Base-by-base conservation (phyloP, 495 filamentous ascomycete genomes). In the Xylaria curta region DNA sequence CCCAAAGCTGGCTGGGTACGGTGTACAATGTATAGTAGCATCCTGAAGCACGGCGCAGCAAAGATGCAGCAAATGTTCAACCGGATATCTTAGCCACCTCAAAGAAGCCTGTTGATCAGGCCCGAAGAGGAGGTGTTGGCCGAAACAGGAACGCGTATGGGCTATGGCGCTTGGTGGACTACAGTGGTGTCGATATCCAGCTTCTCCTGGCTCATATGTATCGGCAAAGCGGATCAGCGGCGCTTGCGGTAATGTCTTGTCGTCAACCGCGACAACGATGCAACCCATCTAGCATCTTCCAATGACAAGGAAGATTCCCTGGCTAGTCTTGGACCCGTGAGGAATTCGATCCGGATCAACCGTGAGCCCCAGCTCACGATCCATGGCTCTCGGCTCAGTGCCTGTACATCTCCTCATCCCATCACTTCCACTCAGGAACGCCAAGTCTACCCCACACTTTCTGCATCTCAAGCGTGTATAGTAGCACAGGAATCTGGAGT, bases 361-460 rank as follows among this genome's bases (percentile, higher is more conserved):
- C 60, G 62, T 63, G 68, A 69, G 72, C 72, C 72, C 71, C 71
- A 69, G 59, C 66, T 61, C 44, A 61, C 44, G 66, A 62, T 64
- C 33, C 49, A 24, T 47, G 31, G n/a, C 33, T 47, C 60, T 66
- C 75, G 73, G 70, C 60, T 67, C 69, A 77, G 74, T 76, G 71
- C 77, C 72, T 78, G 75, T 40, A 63, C 73, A 58, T 74, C 66
- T 72, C 69, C 69, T 58, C 65, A 17, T 53, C 15, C 28, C 53
- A 12, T 8, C 69, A 56, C 61, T 56, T 62, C 54, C 70, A 68
- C 56, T 68, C 64, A 72, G 33, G 58, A 33, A n/a, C 62, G 76
- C 76, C 76, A 79, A 78, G 75, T 59, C 74, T 79, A 79, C 77
- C 77, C 77, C 77, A 79, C 77, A 79, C 73, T 75, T 74, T 66